Conservation (phyloP, 805 yeast genomes). For the Zygoascus bituminiphila region DNA sequence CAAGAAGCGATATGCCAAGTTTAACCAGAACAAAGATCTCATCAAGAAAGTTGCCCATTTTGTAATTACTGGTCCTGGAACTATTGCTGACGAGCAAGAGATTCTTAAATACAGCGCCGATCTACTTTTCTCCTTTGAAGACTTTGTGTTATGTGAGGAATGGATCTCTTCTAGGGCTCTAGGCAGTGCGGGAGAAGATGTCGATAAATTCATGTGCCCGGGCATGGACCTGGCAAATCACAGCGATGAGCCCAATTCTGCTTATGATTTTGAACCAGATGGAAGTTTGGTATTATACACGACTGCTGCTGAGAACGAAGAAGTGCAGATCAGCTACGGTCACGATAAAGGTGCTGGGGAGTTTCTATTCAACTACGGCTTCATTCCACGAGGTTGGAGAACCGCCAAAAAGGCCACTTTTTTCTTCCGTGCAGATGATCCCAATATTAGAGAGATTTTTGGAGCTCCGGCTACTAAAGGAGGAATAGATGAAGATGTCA, state of each 20-base stretch:
- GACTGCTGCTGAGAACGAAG: slow-evolving; percentile 16
- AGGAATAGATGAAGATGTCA: slow-evolving; percentile 12
- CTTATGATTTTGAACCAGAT: slow-evolving; percentile 30
- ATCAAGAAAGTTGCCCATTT: slow-evolving; percentile 9
- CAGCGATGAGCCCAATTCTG: slow-evolving; percentile 22
- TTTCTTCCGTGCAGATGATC: slow-evolving; percentile 17
- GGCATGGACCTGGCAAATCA: slow-evolving; percentile 49
- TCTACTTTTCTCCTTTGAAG: slow-evolving; percentile 14
- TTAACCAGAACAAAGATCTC: slow-evolving; percentile 10
- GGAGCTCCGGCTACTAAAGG: slow-evolving; percentile 12
- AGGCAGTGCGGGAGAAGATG: slow-evolving; percentile 16
- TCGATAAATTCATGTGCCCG: slow-evolving; percentile 43
- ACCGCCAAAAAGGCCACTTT: slow-evolving; percentile 9
- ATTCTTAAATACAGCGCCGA: neutral
- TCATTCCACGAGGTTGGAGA: slow-evolving; percentile 23
- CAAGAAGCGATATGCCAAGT: slow-evolving; percentile 17
- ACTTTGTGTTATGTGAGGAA: slow-evolving; percentile 28
- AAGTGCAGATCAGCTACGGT: slow-evolving; percentile 32
- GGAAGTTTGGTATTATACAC: slow-evolving; percentile 13
- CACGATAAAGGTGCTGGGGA: slow-evolving; percentile 28
- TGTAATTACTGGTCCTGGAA: slow-evolving; percentile 9
- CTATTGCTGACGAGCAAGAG: neutral
- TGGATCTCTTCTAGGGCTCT: slow-evolving; percentile 31
- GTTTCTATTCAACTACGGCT: slow-evolving; percentile 34
- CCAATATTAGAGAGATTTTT: slow-evolving; percentile 14